These are phyloP conservation scores for Chalciporus sp. DNA, from an alignment of 1,284 basidiomycete species.

Conservation along the genomic window DNA sequence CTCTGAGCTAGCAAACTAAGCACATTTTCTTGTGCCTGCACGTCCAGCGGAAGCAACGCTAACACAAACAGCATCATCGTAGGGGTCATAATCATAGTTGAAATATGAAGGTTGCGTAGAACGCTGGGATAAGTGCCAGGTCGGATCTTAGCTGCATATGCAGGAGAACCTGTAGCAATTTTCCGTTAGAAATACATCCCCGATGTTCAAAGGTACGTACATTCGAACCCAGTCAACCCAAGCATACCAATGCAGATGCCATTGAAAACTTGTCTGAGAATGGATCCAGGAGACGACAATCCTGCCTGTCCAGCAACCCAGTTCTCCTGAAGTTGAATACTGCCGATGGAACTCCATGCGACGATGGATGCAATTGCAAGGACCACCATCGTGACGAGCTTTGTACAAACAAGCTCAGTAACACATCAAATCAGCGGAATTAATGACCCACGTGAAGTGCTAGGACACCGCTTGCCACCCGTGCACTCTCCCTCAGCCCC, in stretches of 20 bases:
- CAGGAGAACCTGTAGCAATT: constrained; percentile 51
- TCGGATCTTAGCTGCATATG: constrained; percentile 63
- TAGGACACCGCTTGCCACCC: constrained; percentile 57
- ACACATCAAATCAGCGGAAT: not conserved
- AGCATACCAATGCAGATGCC: constrained; percentile 71
- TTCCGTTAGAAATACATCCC: constrained; percentile 2
- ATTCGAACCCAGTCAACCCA: constrained; percentile 71
- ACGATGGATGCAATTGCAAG: constrained; percentile 51
- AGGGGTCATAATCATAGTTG: constrained; percentile 56
- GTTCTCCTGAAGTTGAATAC: constrained; percentile 50
- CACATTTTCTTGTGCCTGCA: constrained; percentile 56
- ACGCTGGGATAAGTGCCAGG: constrained; percentile 56
- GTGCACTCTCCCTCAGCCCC: constrained; percentile 64
- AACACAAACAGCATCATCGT: constrained; percentile 59
- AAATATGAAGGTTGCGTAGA: constrained; percentile 63
- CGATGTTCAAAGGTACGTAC: constrained; percentile 36
- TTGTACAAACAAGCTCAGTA: constrained; percentile 4
- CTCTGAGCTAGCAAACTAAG: constrained; percentile 59
- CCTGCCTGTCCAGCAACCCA: constrained; percentile 47
- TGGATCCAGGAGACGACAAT: constrained; percentile 28
- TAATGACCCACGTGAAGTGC: constrained; percentile 53
- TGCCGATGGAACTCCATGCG: constrained; percentile 55
- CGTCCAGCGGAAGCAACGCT: constrained; percentile 55
- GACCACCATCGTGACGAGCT: constrained; percentile 57
- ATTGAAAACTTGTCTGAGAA: constrained; percentile 54